These are phyloP conservation scores for Sophora flavescens DNA, from an alignment of 306 rosid genomes.

Conservation along the genomic window DNA sequence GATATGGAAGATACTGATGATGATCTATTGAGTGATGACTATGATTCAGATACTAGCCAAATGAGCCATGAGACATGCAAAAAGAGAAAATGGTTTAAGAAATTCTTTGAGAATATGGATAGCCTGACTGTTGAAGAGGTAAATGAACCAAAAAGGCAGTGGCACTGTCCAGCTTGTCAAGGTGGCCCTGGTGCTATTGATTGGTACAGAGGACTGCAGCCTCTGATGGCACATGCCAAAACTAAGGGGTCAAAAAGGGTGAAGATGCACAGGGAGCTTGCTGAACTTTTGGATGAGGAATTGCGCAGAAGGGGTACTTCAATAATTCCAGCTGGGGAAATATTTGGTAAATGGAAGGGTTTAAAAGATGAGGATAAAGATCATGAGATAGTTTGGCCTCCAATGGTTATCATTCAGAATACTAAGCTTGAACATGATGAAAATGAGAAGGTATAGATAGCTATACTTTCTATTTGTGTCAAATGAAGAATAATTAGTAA, in stretches of 20 bases:
- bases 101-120: conserved; percentile 71
- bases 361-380: conserved; percentile 71
- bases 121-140: conserved; percentile 59
- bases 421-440: conserved; percentile 78
- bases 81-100: conserved; percentile 62
- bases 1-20: conserved; percentile 68
- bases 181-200: conserved; percentile 93
- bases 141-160: conserved; percentile 75
- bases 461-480: conserved; percentile 26
- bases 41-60: conserved; percentile 73
- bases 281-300: conserved; percentile 81
- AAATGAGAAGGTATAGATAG: conserved; percentile 64
- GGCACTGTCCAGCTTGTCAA: conserved; percentile 96
- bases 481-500: conserved; percentile 1
- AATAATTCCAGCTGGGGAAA: conserved; percentile 73
- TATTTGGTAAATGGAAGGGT: conserved; percentile 86
- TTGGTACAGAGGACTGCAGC: conserved; percentile 90
- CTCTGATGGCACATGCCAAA: conserved; percentile 81
- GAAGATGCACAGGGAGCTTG: conserved; percentile 80
- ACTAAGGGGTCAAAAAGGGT: conserved; percentile 82
- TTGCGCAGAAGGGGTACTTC: conserved; percentile 73
- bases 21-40: conserved; percentile 70
- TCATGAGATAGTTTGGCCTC: conserved; percentile 91
- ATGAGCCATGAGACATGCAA: conserved; percentile 77
- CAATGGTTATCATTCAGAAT: conserved; percentile 80